A percentile compares a stretch with the other conserved stretches of the same genome.
Evolutionary conservation across 2,329 filamentous ascomycete species (phyloP).

Genomic region (Chaetomium sp.): DNA sequence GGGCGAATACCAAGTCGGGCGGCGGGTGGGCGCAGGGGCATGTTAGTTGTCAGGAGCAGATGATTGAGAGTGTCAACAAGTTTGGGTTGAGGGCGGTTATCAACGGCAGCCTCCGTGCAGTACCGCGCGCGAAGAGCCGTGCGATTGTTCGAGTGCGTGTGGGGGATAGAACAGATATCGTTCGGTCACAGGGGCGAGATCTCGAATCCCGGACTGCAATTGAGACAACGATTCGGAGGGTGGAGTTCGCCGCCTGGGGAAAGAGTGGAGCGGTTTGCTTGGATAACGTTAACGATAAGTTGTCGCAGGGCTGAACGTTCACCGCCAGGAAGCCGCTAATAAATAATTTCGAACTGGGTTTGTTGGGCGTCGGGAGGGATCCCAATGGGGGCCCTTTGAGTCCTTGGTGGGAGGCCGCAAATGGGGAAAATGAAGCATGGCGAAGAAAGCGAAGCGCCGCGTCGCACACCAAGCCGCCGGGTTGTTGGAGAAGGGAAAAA

Average conservation of each 20-base stretch:
- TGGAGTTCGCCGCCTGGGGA: neutral
- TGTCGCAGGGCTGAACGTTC: slow-evolving; percentile 2
- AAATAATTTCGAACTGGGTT: neutral
- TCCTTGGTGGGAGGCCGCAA: neutral
- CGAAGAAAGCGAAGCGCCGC: neutral
- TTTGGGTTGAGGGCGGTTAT: neutral
- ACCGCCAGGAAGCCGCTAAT: slow-evolving; percentile 2
- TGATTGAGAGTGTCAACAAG: neutral
- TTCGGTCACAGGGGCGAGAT: neutral
- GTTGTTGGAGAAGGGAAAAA: neutral
- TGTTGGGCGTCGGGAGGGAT: neutral
- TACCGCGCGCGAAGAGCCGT: no score
- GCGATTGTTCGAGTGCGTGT: no score
- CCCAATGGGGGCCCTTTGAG: neutral
- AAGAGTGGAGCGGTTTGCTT: neutral
- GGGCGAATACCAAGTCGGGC: slow-evolving; percentile 2
- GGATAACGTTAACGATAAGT: neutral
- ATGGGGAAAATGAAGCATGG: neutral
- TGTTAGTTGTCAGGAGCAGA: slow-evolving; percentile 13
- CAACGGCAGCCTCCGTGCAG: no score
- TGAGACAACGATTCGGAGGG: neutral
- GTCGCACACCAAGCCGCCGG: neutral
- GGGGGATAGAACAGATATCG: neutral
- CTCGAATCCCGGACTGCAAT: neutral
- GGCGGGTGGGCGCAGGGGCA: neutral